Evolutionary conservation across 139 green algal species (phyloP).

Genomic region (Spirogloea muscicola): DNA sequence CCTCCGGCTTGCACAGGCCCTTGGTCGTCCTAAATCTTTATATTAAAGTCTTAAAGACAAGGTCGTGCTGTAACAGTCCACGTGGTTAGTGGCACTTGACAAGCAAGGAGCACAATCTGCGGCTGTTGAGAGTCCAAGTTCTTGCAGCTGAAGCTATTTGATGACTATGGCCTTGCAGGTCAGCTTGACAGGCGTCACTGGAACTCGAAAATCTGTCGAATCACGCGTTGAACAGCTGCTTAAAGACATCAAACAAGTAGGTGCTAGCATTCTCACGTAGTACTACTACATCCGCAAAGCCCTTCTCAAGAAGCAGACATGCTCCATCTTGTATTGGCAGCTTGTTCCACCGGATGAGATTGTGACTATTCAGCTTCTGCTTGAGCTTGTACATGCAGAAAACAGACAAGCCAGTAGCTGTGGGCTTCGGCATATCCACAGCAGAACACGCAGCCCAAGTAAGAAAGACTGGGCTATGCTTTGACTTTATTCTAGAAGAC

Average conservation of each 20-base stretch:
- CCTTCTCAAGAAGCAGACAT: too few relatives aligned
- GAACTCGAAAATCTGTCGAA: slow-evolving; percentile 62
- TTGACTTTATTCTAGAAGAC: neutral
- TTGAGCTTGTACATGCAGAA: neutral
- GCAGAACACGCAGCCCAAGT: slow-evolving; percentile 65
- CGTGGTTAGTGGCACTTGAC: too few relatives aligned
- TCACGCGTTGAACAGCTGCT: slow-evolving; percentile 79
- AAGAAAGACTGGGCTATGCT: neutral
- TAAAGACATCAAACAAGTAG: slow-evolving; percentile 60
- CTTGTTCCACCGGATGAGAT: too few relatives aligned
- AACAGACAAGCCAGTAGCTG: slow-evolving; percentile 68
- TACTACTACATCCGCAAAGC: too few relatives aligned
- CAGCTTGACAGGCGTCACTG: slow-evolving; percentile 79
- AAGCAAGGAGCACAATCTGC: too few relatives aligned
- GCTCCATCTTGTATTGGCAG: too few relatives aligned
- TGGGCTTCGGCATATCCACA: slow-evolving; percentile 93
- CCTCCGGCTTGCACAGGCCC: too few relatives aligned
- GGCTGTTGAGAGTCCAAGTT: neutral
- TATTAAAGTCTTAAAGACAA: too few relatives aligned
- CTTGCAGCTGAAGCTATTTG: neutral
- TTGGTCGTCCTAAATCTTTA: too few relatives aligned
- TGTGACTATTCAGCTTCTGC: too few relatives aligned
- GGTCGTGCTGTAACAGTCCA: too few relatives aligned
- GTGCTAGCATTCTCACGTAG: too few relatives aligned
- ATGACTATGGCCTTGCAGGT: slow-evolving; percentile 12